phyloP scores from a whole-genome alignment of 495 filamentous ascomycete species.

The Daldinia bambusicola region DNA sequence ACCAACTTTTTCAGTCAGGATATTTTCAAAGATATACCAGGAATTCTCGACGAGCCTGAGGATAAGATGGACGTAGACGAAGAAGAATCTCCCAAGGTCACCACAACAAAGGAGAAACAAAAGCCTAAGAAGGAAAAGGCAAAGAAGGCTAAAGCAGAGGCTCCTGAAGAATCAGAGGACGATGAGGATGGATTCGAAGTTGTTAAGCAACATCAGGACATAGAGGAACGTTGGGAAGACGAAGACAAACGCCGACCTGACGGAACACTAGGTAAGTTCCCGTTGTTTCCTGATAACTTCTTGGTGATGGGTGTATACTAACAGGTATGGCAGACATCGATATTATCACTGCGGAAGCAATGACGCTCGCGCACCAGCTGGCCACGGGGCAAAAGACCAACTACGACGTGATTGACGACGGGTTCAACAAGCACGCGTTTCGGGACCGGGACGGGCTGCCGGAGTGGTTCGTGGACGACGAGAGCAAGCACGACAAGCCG shows the following conservation, averaged over 20 bases:
- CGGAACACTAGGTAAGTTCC: constrained; percentile 71
- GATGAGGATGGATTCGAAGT: constrained; percentile 63
- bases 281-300: neutral
- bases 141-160: constrained; percentile 43
- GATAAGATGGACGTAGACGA: constrained; percentile 65
- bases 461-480: constrained; percentile 98
- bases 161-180: constrained; percentile 53
- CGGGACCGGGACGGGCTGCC: constrained; percentile 92
- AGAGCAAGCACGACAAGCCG: constrained; percentile 80
- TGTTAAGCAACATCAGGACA: constrained; percentile 61
- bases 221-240: constrained; percentile 72
- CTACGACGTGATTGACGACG: constrained; percentile 83
- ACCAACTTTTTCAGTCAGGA: constrained; percentile 93
- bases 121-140: constrained; percentile 42
- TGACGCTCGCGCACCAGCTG: constrained; percentile 95
- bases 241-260: constrained; percentile 72
- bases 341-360: constrained; percentile 98
- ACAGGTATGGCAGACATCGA: constrained; percentile 78
- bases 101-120: constrained; percentile 22
- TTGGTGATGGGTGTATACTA: constrained; percentile 38
- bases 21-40: constrained; percentile 85
- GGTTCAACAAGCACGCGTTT: constrained; percentile 91
- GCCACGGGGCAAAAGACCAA: constrained; percentile 84
- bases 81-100: constrained; percentile 49
- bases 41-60: constrained; percentile 60